Percentiles rank a stretch among this genome's conserved stretches.
Evolutionary conservation across 1,284 basidiomycete genomes (phyloP).

Genomic region (Earliella scabrosa): DNA sequence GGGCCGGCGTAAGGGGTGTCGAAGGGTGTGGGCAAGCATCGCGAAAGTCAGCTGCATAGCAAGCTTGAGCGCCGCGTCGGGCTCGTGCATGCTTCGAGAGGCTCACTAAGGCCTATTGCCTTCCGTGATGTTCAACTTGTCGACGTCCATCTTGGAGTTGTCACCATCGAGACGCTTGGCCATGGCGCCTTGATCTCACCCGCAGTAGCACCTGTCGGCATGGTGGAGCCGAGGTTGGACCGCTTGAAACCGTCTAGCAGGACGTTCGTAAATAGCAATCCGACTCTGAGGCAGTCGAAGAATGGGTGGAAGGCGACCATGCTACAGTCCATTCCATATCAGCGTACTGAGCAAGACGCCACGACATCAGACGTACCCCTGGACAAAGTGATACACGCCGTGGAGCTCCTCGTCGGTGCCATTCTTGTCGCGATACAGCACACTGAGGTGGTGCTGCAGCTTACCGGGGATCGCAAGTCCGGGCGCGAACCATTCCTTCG

Average conservation of each 20-base stretch:
- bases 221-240: conserved; percentile 25
- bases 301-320: conserved; percentile 92
- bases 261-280: conserved; percentile 95
- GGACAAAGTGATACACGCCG: conserved; percentile 92
- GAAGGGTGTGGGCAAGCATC: conserved; percentile 77
- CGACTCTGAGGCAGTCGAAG: conserved; percentile 87
- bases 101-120: conserved; percentile 9
- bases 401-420: conserved; percentile 90
- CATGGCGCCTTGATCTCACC: conserved; percentile 40
- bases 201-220: conserved; percentile 23
- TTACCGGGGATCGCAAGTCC: conserved; percentile 89
- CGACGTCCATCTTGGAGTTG: conserved; percentile 73
- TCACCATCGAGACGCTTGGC: conserved; percentile 44
- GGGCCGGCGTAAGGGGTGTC: conserved; percentile 63
- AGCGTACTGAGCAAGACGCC: conserved; percentile 8
- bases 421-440: conserved; percentile 82
- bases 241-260: conserved; percentile 90
- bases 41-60: conserved; percentile 83
- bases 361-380: conserved; percentile 66
- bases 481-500: conserved; percentile 91
- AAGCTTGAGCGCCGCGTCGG: conserved; percentile 64
- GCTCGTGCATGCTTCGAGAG: conserved; percentile 22
- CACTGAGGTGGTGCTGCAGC: conserved; percentile 93
- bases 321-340: conserved; percentile 43
- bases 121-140: conserved; percentile 3